A percentile compares a stretch with the other conserved stretches of the same genome.
These are phyloP conservation scores for Diaporthe vaccinii DNA, from an alignment of 2,329 filamentous ascomycete genomes.

Conservation along the genomic window DNA sequence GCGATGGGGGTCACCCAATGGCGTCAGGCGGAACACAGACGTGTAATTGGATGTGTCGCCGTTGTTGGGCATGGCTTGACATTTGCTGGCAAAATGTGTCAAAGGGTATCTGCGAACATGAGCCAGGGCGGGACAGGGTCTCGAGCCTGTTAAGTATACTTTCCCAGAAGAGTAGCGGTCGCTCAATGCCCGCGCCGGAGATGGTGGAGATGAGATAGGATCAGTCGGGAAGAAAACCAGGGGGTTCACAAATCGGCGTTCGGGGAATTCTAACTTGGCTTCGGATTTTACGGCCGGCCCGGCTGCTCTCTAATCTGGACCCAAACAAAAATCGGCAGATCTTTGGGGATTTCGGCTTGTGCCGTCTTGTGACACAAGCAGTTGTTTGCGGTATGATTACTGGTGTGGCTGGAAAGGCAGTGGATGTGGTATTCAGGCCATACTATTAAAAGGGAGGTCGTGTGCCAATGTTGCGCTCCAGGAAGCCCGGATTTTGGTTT, in stretches of 20 bases:
- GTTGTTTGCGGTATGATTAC: neutral
- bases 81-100: neutral
- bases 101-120: neutral
- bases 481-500: neutral
- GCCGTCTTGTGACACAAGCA: conserved; percentile 16
- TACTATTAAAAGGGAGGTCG: neutral
- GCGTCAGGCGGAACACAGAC: conserved; percentile 54
- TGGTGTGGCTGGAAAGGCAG: conserved; percentile 2
- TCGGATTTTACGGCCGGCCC: conserved; percentile 33
- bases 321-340: conserved; percentile 8
- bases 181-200: conserved; percentile 13
- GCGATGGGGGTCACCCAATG: conserved; percentile 48
- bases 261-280: conserved; percentile 23
- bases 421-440: neutral
- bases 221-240: conserved; percentile 11
- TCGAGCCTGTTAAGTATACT: conserved; percentile 6
- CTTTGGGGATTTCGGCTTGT: neutral
- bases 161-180: conserved; percentile 29
- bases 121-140: neutral
- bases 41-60: conserved; percentile 43
- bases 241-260: conserved; percentile 16
- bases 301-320: conserved; percentile 10
- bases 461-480: neutral
- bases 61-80: conserved; percentile 38
- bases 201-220: conserved; percentile 30